Base-by-base conservation (phyloP, 352 stramenopile species). In the Aphanomyces invadans region DNA sequence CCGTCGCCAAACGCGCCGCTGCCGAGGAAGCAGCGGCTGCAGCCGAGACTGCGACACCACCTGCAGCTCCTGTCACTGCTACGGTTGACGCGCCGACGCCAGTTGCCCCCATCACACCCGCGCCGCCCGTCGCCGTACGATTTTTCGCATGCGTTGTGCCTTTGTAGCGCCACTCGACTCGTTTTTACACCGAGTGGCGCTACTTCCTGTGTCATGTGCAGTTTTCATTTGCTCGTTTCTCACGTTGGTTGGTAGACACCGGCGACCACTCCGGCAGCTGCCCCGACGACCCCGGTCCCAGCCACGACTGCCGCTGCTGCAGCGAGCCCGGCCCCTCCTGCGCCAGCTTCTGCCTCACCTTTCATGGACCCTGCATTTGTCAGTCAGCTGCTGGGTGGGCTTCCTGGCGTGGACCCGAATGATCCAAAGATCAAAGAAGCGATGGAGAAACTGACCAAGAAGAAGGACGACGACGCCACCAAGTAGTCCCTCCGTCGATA, bases 301-400 rank as follows among this genome's bases (percentile, higher is more conserved):
- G 72, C 63, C 52, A 83, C 76, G 62, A 75, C 79, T 68, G 68
- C 73, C 28, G 78, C 74, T 69, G 32, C n/a, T n/a, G n/a, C 71
- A 52, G 65, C 74, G 2, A 71, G 74, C 42, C 84, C 84, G 23
- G 80, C 83, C 0, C 82, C 36, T 7, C 36, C 86, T 2, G 80
- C 84, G 12, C 80, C 80, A n/a, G 86, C 84, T 19, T 93, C 83
- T 0, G 90, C 81, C 59, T 73, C 90, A 53, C 87, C 87, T 36
- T 96, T 96, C 69, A 89, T 95, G 77, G 89, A 97, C 65, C 83
- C 88, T 7, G 81, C 78, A 38, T 97, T 97, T 62, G 89, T 97
- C 66, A 90, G 92, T 70, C 90, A 86, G 44, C 70, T 97, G 65
- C 76, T 97, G 39, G 88, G 77, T n/a, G 83, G 86, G 17, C 73